Evolutionary conservation across 2,329 filamentous ascomycete species (phyloP).

Genomic region (Samsoniella hepiali): DNA sequence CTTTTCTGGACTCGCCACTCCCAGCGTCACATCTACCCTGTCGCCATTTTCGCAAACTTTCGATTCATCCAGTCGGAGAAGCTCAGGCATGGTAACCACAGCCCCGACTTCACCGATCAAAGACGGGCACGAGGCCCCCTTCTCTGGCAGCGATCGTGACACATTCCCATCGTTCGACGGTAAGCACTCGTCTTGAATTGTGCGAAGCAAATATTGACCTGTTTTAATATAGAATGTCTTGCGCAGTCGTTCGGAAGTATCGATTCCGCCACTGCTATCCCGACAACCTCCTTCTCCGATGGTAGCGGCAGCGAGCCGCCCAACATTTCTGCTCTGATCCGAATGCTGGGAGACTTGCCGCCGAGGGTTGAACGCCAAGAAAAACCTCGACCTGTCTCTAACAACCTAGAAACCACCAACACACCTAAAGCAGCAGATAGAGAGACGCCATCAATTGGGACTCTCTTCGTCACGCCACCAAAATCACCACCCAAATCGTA

Average conservation of each 20-base stretch:
- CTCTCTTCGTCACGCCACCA: conserved; percentile 29
- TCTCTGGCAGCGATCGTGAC: conserved; percentile 4
- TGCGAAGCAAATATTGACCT: background rate
- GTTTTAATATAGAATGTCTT: conserved; percentile 3
- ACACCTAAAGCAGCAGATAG: background rate
- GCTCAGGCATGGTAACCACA: conserved; percentile 23
- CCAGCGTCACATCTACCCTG: conserved; percentile 27
- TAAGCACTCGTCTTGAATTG: background rate
- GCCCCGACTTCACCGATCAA: conserved; percentile 17
- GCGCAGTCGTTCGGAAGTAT: conserved; percentile 14
- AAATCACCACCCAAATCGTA: conserved; percentile 31
- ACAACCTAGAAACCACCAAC: background rate
- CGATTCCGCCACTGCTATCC: conserved; percentile 1
- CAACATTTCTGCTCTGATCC: conserved; percentile 10
- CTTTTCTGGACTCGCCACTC: conserved; percentile 27
- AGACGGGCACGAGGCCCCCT: background rate
- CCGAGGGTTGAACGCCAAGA: background rate
- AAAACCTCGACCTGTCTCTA: background rate
- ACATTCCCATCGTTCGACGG: conserved; percentile 13
- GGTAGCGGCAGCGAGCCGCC: background rate
- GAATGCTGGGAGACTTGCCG: conserved; percentile 10
- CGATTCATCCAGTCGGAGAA: conserved; percentile 25
- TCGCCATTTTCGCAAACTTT: conserved; percentile 28
- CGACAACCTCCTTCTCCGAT: background rate
- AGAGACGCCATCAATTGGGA: conserved; percentile 20